Base-by-base conservation (phyloP, 192 early-diverging fungal species). In the Umbelopsis sp. region DNA sequence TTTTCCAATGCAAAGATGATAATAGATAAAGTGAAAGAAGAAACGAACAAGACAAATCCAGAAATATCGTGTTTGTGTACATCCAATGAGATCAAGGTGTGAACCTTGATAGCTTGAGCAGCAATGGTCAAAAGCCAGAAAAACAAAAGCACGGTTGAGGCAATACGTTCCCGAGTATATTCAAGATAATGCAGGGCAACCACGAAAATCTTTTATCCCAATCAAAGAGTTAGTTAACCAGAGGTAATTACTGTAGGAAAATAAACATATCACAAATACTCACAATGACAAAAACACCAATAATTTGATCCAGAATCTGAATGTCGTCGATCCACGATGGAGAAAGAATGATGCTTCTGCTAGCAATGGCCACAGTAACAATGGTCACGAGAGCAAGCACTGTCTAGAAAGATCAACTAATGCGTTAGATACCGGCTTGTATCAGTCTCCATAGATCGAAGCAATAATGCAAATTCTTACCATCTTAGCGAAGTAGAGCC, bases 131-230 rank as follows among this genome's bases (percentile, higher is more conserved):
- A 77, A 41, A 91, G 68, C 88, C 89, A 90, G 65, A 84, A 90
- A 29, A 92, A 81, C 4, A 89, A 73, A 22, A 92, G 76, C 4
- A 85, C 71, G 11, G 83, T 77, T 9, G 89, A 90, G 10, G 86
- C 65, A 12, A 82, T 71, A 32, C 80, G 65, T 51, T 71, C 78
- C 24, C 79, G 52, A 14, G 56, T 75, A 50, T 76, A 80, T 8
- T 81, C 74, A 31, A 71, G 50, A 11, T 81, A 70, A 36, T 79
- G 74, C 29, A 83, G 26, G 16, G 54, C 44, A 31, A 53, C 56
- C 2, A 65, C 81, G 16, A 80, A 74, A 12, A 78, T n/a, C 76
- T 78, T 26, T 14, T 16, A 68, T 11, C 38, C 38, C 7, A 41
- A 4, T 16, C 66, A 73, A 43, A 45, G 3, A 22, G 4, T 52